phyloP scores from a whole-genome alignment of 2,329 filamentous ascomycete species.

The Colletotrichum sp. region DNA sequence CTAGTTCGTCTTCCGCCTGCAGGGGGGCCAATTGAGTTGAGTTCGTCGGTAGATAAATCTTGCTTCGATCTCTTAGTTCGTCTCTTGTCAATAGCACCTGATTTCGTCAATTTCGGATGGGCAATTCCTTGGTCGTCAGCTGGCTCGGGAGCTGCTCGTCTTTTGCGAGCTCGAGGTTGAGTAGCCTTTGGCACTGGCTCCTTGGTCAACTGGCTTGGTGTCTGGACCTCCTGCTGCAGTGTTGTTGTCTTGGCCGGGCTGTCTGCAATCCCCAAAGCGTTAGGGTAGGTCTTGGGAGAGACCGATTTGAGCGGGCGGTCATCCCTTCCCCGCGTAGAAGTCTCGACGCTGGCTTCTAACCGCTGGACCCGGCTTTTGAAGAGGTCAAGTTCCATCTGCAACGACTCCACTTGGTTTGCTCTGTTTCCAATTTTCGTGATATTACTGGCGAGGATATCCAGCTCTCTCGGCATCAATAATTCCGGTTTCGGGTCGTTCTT shows the following conservation, averaged over 20 bases:
- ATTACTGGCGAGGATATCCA: constrained; percentile 43
- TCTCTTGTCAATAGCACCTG: background rate
- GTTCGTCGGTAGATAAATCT: background rate
- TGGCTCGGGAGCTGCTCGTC: background rate
- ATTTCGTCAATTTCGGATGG: background rate
- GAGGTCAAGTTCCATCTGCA: constrained; percentile 47
- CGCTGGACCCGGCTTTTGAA: constrained; percentile 40
- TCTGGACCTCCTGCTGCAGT: background rate
- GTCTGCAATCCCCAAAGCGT: background rate
- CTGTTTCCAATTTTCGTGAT: constrained; percentile 42
- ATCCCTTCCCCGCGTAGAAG: background rate
- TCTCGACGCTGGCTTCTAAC: constrained; percentile 29
- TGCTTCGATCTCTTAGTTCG: background rate
- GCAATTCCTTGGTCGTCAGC: too few species aligned
- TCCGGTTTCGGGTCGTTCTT: background rate
- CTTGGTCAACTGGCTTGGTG: background rate
- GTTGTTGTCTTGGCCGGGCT: background rate
- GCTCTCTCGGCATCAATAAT: constrained; percentile 27
- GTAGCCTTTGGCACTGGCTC: background rate
- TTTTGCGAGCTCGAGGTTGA: background rate
- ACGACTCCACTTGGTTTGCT: constrained; percentile 41
- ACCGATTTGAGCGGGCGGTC: background rate
- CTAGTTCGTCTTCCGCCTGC: background rate
- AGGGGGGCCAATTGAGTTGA: background rate
- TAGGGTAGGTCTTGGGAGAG: background rate